Conservation (phyloP, 169 alveolate species). For the Plasmodium cynomolgi region DNA sequence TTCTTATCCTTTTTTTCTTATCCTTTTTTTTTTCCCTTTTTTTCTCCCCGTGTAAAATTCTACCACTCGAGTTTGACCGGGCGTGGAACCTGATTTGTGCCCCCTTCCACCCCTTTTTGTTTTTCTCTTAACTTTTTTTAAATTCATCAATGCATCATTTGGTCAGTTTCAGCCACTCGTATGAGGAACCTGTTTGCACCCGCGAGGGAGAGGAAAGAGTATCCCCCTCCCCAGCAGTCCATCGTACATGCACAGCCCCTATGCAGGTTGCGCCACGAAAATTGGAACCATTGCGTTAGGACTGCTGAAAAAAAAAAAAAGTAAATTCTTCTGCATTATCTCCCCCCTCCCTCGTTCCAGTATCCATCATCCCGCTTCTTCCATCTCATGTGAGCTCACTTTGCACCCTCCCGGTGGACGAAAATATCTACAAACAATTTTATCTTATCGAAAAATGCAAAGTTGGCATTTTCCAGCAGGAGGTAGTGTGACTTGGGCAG, state of each 20-base stretch:
- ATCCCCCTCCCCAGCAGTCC: too few relatives aligned
- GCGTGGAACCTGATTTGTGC: not conserved
- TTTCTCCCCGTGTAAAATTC: not conserved
- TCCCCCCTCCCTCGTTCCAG: not conserved
- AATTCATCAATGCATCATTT: not conserved
- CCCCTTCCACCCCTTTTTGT: not conserved
- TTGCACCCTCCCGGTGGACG: not conserved
- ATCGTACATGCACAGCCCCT: too few relatives aligned
- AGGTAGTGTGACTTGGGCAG: constrained; percentile 28
- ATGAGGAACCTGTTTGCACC: not conserved
- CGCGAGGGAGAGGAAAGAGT: not conserved
- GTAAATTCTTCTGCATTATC: not conserved
- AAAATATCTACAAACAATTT: constrained; percentile 17
- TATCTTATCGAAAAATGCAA: constrained; percentile 37
- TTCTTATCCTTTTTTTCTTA: too few relatives aligned
- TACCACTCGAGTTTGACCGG: not conserved
- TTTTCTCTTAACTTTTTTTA: not conserved
- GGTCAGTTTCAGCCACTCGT: not conserved
- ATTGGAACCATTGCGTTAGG: too few relatives aligned
- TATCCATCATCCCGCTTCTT: too few relatives aligned
- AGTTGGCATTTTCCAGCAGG: constrained; percentile 29
- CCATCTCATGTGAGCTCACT: not conserved
- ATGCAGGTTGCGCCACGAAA: too few relatives aligned
- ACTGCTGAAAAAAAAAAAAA: too few relatives aligned
- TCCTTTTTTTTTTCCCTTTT: not conserved